phyloP scores from a whole-genome alignment of 1,139 yeast genomes.

The Lodderomyces parapsilosis region DNA sequence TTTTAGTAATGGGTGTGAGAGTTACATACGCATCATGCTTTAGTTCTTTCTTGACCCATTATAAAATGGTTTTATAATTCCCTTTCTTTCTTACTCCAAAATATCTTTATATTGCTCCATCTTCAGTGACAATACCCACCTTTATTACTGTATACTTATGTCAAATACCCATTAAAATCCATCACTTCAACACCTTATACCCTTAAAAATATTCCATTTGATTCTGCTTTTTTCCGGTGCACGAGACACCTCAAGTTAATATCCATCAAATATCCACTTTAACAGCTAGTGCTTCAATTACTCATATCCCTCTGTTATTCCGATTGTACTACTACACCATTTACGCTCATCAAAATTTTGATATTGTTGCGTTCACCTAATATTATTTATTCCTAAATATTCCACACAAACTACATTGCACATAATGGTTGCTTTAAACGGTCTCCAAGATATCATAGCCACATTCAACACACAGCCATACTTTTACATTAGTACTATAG shows the following conservation, averaged over 20 bases:
- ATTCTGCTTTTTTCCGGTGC: no score
- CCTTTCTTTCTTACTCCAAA: neutral
- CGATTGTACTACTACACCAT: neutral
- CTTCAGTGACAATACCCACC: neutral
- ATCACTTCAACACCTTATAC: neutral
- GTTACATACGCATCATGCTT: neutral
- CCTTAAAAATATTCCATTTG: neutral
- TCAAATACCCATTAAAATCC: neutral
- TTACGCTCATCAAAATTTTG: neutral
- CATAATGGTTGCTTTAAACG: neutral
- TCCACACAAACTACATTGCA: neutral
- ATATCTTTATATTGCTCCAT: no score
- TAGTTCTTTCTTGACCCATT: neutral
- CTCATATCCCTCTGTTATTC: neutral
- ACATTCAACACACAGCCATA: slow-evolving; percentile 8
- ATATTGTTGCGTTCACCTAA: no score
- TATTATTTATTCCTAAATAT: neutral
- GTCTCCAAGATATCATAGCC: neutral
- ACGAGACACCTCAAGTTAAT: no score
- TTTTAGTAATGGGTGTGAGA: no score
- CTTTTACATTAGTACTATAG: slow-evolving; percentile 7
- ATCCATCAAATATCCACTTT: neutral
- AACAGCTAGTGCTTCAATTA: neutral
- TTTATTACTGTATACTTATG: neutral
- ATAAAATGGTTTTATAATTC: neutral